These are phyloP conservation scores for Phytophthora niederhauseri DNA, from an alignment of 352 stramenopile species.

Conservation along the genomic window DNA sequence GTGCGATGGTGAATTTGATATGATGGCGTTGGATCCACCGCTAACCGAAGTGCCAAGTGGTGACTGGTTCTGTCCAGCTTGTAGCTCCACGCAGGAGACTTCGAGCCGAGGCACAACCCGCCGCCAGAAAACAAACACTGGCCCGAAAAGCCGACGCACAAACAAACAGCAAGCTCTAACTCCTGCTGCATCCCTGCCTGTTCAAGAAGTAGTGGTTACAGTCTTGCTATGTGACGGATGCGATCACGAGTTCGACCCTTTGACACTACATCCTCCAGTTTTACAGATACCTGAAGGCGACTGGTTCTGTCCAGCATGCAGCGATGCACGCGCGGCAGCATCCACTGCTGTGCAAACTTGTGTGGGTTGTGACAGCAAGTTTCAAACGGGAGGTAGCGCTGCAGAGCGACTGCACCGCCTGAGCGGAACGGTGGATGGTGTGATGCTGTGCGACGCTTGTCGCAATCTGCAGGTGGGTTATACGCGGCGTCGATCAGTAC, in stretches of 20 bases:
- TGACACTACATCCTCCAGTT: slow-evolving; percentile 51
- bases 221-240: slow-evolving; percentile 77
- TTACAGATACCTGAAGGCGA: slow-evolving; percentile 52
- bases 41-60: slow-evolving; percentile 52
- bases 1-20: slow-evolving; percentile 73
- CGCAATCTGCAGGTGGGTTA: slow-evolving; percentile 40
- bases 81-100: slow-evolving; percentile 14
- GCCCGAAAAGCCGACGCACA: slow-evolving; percentile 3
- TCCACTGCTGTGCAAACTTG: slow-evolving; percentile 25
- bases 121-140: slow-evolving; percentile 8
- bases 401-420: slow-evolving; percentile 20
- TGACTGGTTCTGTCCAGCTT: slow-evolving; percentile 47
- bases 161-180: slow-evolving; percentile 4
- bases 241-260: slow-evolving; percentile 66
- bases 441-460: slow-evolving; percentile 43
- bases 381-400: slow-evolving; percentile 20
- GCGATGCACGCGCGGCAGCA: slow-evolving; percentile 10
- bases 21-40: slow-evolving; percentile 55
- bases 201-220: slow-evolving; percentile 36
- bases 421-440: slow-evolving; percentile 33
- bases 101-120: slow-evolving; percentile 4
- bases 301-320: slow-evolving; percentile 54
- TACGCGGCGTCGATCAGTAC: slow-evolving; percentile 22
- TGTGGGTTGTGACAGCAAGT: slow-evolving; percentile 43
- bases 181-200: not conserved